Percentiles rank a stretch among this genome's conserved stretches.
phyloP scores from a whole-genome alignment of 345 rosid species.

The Abelmoschus esculentus region DNA sequence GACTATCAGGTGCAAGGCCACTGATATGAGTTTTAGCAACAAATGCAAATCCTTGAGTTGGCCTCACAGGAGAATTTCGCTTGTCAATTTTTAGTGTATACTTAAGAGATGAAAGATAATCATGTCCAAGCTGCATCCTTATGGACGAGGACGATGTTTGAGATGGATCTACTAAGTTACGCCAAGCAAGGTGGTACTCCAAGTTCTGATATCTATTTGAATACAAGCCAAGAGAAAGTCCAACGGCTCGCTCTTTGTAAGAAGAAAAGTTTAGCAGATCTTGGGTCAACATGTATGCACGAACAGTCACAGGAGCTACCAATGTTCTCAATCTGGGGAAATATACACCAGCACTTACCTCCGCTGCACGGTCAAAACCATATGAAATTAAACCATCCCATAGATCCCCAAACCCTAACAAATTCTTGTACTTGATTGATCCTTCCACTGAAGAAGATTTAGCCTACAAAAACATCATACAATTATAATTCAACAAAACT shows the following conservation, averaged over 20 bases:
- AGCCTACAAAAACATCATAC: slow-evolving; percentile 45
- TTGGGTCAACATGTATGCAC: slow-evolving; percentile 68
- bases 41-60: slow-evolving; percentile 80
- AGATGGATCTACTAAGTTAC: slow-evolving; percentile 71
- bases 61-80: slow-evolving; percentile 74
- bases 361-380: slow-evolving; percentile 75
- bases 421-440: slow-evolving; percentile 64
- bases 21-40: slow-evolving; percentile 65
- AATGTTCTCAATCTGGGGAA: slow-evolving; percentile 64
- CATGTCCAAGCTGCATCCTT: slow-evolving; percentile 89
- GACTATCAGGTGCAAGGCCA: slow-evolving; percentile 88
- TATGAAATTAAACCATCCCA: slow-evolving; percentile 83
- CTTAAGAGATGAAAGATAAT: slow-evolving; percentile 67
- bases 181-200: slow-evolving; percentile 69
- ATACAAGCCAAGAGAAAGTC: slow-evolving; percentile 75
- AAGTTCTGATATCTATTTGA: slow-evolving; percentile 65
- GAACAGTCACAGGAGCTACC: slow-evolving; percentile 53
- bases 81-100: slow-evolving; percentile 63
- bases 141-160: slow-evolving; percentile 48
- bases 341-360: slow-evolving; percentile 70
- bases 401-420: slow-evolving; percentile 84
- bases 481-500: not conserved
- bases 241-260: slow-evolving; percentile 68
- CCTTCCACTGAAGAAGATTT: slow-evolving; percentile 80
- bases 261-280: slow-evolving; percentile 84